Percentiles rank a stretch among this genome's conserved stretches.
phyloP scores from a whole-genome alignment of 1,284 basidiomycete species.

The Thecaphora thlaspeos region DNA sequence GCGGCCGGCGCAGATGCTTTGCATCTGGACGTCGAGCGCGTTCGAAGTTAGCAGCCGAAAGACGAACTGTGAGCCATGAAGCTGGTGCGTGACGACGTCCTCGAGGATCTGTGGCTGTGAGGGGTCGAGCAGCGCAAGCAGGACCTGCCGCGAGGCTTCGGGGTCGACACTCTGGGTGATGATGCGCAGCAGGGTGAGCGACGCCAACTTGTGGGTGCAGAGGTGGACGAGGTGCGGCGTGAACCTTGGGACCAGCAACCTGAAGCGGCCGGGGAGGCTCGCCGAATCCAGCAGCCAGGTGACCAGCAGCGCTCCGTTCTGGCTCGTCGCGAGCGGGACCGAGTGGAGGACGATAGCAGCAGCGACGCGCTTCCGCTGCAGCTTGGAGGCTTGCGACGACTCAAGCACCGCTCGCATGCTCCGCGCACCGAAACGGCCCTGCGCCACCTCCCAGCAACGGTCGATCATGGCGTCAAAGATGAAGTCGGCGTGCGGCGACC shows the following conservation, averaged over 20 bases:
- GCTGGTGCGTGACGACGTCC: conserved; percentile 70
- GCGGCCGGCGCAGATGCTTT: conserved; percentile 69
- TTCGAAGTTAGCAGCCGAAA: conserved; percentile 77
- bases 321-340: conserved; percentile 94
- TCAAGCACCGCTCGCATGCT: conserved; percentile 97
- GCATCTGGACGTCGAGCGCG: conserved; percentile 67
- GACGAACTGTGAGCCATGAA: conserved; percentile 86
- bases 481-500: conserved; percentile 83
- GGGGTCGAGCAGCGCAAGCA: conserved; percentile 59
- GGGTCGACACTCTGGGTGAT: conserved; percentile 57
- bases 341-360: conserved; percentile 93
- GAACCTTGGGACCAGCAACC: conserved; percentile 87
- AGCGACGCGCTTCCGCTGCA: conserved; percentile 77
- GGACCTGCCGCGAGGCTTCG: conserved; percentile 49
- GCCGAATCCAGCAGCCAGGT: conserved; percentile 97
- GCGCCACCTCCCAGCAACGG: conserved; percentile 95
- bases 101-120: conserved; percentile 82
- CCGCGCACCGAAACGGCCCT: conserved; percentile 92
- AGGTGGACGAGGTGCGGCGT: conserved; percentile 92
- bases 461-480: conserved; percentile 98
- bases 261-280: conserved; percentile 85
- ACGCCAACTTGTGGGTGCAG: conserved; percentile 96
- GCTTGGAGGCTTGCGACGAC: conserved; percentile 68
- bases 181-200: conserved; percentile 79
- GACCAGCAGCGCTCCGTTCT: conserved; percentile 89